These are phyloP conservation scores for Rhytidhysteron rufulum DNA, from an alignment of 2,329 filamentous ascomycete genomes.

Conservation along the genomic window DNA sequence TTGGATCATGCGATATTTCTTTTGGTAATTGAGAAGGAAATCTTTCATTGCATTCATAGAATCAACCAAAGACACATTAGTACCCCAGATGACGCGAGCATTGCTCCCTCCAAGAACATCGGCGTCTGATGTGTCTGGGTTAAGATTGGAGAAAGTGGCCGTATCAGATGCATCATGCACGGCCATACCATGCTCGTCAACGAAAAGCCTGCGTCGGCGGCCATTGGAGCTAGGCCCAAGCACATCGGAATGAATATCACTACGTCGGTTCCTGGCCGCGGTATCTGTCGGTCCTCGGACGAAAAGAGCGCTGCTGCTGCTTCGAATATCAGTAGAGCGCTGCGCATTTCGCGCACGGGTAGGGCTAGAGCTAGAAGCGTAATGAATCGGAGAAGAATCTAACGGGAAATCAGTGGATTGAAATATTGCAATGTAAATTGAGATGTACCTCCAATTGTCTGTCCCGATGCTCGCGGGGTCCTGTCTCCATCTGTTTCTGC, in stretches of 20 bases:
- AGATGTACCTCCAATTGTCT: slow-evolving; percentile 59
- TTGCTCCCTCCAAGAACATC: slow-evolving; percentile 79
- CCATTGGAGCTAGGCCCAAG: slow-evolving; percentile 49
- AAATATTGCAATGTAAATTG: background rate
- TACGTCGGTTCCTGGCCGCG: slow-evolving; percentile 64
- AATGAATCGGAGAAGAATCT: slow-evolving; percentile 93
- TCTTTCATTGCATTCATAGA: slow-evolving; percentile 85
- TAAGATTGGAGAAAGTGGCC: slow-evolving; percentile 61
- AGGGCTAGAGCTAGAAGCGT: slow-evolving; percentile 85
- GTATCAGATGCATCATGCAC: slow-evolving; percentile 54
- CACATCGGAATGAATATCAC: slow-evolving; percentile 82
- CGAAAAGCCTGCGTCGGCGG: slow-evolving; percentile 57
- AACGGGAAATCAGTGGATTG: slow-evolving; percentile 11
- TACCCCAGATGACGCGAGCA: slow-evolving; percentile 90
- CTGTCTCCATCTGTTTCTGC: slow-evolving; percentile 58
- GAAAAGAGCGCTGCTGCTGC: slow-evolving; percentile 84
- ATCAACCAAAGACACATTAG: slow-evolving; percentile 90
- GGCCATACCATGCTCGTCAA: slow-evolving; percentile 62
- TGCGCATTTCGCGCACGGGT: slow-evolving; percentile 56
- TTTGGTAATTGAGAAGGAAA: slow-evolving; percentile 86
- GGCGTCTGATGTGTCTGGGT: slow-evolving; percentile 89
- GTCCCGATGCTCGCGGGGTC: slow-evolving; percentile 65
- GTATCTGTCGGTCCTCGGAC: slow-evolving; percentile 58
- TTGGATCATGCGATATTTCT: slow-evolving; percentile 88
- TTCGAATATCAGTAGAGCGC: slow-evolving; percentile 67